These are phyloP conservation scores for Hyphopichia pseudoburtonii DNA, from an alignment of 1,139 yeast genomes.

Conservation along the genomic window DNA sequence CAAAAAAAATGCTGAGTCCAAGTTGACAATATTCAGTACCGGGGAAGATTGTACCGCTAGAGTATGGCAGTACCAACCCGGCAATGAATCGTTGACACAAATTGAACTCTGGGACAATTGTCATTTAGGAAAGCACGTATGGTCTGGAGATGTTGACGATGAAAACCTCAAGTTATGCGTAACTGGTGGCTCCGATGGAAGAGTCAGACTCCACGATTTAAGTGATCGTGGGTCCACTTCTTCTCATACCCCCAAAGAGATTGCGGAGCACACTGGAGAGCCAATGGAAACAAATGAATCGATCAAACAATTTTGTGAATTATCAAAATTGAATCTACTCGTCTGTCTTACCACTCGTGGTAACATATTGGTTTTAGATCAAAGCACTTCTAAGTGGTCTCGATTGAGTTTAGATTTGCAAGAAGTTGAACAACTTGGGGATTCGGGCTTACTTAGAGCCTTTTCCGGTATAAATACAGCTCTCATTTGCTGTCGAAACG, in stretches of 20 bases:
- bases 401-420: conserved; percentile 30
- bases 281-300: conserved; percentile 49
- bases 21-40: conserved; percentile 55
- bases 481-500: conserved; percentile 52
- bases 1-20: conserved; percentile 13
- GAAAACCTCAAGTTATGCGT: conserved; percentile 46
- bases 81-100: conserved; percentile 22
- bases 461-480: conserved; percentile 40
- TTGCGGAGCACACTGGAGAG: conserved; percentile 25
- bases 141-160: conserved; percentile 73
- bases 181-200: conserved; percentile 91
- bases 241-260: conserved; percentile 29
- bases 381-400: conserved; percentile 13
- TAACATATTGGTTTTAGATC: conserved; percentile 38
- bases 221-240: conserved; percentile 13
- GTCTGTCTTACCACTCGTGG: conserved; percentile 68
- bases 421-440: conserved; percentile 29
- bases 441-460: conserved; percentile 54
- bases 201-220: conserved; percentile 63
- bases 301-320: conserved; percentile 59
- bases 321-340: conserved; percentile 35
- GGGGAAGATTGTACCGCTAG: conserved; percentile 93
- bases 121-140: conserved; percentile 82
- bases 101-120: conserved; percentile 49
- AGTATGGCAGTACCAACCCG: conserved; percentile 57